These are phyloP conservation scores for Eutrema salsugineum DNA, from an alignment of 441 rosid species.

Conservation along the genomic window DNA sequence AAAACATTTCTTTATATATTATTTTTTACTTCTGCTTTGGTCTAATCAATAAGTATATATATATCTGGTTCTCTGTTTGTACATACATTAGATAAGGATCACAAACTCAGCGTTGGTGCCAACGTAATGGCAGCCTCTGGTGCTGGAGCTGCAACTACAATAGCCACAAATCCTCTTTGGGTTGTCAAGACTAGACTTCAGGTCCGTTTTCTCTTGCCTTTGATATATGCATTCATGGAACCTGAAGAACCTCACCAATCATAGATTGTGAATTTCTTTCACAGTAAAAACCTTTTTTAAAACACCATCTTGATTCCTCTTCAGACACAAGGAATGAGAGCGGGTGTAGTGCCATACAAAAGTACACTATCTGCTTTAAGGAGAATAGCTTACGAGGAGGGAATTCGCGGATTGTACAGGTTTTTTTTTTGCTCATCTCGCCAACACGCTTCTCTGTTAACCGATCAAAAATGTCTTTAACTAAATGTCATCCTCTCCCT, in stretches of 20 bases:
- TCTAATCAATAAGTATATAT: not conserved
- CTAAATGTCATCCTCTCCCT: not conserved
- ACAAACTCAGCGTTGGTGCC: conserved; percentile 53
- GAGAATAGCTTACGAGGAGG: conserved; percentile 60
- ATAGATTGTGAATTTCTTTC: not conserved
- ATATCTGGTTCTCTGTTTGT: too few relatives aligned
- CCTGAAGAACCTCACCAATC: not conserved
- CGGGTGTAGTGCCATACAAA: conserved; percentile 48
- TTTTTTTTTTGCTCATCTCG: conserved; percentile 26
- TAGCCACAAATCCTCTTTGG: conserved; percentile 69
- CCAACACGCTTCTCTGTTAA: not conserved
- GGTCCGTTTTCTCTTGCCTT: conserved; percentile 30
- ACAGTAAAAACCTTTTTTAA: not conserved
- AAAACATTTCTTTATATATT: not conserved
- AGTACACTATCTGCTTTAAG: conserved; percentile 57
- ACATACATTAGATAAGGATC: conserved; percentile 38
- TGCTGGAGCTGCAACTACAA: conserved; percentile 69
- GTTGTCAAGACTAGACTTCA: conserved; percentile 77
- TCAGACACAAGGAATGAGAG: conserved; percentile 67
- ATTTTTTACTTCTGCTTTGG: not conserved
- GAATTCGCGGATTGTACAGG: conserved; percentile 70
- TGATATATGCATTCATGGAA: not conserved
- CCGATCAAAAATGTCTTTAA: not conserved
- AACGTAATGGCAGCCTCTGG: conserved; percentile 66
- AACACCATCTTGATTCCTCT: conserved; percentile 3